A percentile compares a stretch with the other conserved stretches of the same genome.
phyloP scores from a whole-genome alignment of 2,329 filamentous ascomycete genomes.

The Apiospora rasikravindrae region DNA sequence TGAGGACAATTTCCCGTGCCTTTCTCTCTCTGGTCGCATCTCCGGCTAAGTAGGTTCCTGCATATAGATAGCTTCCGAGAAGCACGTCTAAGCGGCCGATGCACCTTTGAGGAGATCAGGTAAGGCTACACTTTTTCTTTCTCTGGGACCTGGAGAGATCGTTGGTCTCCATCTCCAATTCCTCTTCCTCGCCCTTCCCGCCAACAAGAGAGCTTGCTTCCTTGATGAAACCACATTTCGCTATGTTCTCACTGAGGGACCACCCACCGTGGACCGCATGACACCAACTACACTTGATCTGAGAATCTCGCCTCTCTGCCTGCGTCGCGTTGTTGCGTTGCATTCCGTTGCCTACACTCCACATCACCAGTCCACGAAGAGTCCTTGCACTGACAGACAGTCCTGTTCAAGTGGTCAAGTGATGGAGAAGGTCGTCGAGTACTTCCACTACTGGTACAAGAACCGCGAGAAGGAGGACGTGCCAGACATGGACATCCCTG shows the following conservation, averaged over 20 bases:
- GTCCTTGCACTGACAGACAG: constrained; percentile 18
- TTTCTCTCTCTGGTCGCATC: constrained; percentile 22
- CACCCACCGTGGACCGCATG: constrained; percentile 52
- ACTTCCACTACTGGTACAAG: constrained; percentile 83
- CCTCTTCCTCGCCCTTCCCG: neutral
- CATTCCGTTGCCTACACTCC: constrained; percentile 26
- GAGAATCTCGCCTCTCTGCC: constrained; percentile 42
- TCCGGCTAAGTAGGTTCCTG: constrained; percentile 17
- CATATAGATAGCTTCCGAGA: constrained; percentile 67
- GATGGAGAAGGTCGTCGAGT: constrained; percentile 82
- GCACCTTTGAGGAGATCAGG: constrained; percentile 76
- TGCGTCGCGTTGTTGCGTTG: constrained; percentile 13
- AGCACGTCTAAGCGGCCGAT: constrained; percentile 63
- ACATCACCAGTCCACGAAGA: neutral
- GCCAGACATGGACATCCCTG: constrained; percentile 80
- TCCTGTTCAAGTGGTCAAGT: constrained; percentile 64
- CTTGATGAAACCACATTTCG: constrained; percentile 47
- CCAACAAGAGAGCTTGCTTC: constrained; percentile 23
- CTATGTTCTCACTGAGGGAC: constrained; percentile 56
- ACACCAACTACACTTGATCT: constrained; percentile 70
- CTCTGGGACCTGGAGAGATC: neutral
- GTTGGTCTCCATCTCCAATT: constrained; percentile 13
- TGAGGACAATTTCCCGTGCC: constrained; percentile 42
- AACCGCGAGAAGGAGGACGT: constrained; percentile 73
- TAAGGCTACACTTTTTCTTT: constrained; percentile 47